Conservation (phyloP, 208 protist genomes). For the Acanthamoeba royreba region DNA sequence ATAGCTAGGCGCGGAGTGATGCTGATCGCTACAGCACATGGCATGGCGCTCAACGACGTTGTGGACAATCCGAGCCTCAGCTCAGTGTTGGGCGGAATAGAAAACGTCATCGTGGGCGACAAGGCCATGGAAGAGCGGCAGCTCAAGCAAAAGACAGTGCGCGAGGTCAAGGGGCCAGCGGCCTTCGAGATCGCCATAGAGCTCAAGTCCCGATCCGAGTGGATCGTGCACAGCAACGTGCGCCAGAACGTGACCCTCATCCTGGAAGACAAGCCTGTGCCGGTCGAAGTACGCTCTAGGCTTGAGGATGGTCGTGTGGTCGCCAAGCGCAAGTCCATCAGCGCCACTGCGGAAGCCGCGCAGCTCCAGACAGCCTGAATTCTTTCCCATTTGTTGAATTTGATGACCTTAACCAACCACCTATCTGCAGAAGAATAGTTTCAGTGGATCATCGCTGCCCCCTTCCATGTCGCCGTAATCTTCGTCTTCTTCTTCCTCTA, state of each 20-base stretch:
- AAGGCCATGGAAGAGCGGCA: constrained; percentile 81
- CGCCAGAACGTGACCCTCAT: neutral
- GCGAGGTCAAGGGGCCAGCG: constrained; percentile 81
- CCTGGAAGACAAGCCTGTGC: neutral
- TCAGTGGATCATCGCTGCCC: no score
- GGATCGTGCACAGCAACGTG: neutral
- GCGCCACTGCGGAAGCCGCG: no score
- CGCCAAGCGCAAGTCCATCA: no score
- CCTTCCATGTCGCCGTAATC: no score
- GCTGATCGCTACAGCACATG: constrained; percentile 89
- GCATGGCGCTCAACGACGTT: constrained; percentile 80
- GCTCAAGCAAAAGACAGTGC: constrained; percentile 85
- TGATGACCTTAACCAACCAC: no score
- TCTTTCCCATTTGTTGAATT: no score
- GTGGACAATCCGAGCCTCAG: constrained; percentile 81
- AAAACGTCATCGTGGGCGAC: constrained; percentile 88
- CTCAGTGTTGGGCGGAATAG: constrained; percentile 85
- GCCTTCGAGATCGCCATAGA: constrained; percentile 86
- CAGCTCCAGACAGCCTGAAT: no score
- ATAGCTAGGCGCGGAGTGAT: constrained; percentile 80
- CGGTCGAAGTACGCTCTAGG: neutral
- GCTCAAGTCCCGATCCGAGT: constrained; percentile 51
- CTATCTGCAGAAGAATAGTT: no score
- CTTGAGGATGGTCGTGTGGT: neutral
- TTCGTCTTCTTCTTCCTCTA: no score